Base-by-base conservation (phyloP, 148 eudicot species). In the Cornus controversa region DNA sequence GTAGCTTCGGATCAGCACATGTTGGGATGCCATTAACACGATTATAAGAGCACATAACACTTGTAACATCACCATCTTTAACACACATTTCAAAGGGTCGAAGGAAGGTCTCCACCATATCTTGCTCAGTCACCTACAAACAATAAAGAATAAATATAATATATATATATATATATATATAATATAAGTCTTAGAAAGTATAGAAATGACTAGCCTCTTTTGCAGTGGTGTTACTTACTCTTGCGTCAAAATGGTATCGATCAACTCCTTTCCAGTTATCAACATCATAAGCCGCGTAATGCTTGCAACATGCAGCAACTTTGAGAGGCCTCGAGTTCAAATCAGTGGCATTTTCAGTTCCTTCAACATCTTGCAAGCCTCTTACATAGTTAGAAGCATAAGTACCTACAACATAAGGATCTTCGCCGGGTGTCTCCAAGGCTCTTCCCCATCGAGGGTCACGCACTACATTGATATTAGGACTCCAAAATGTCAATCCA, bases 31-130 rank as follows among this genome's bases (percentile, higher is more conserved):
- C 86, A 36, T 84, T 84, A 8, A 84, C 53, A 2, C 62, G 64
- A 65, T 83, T 86, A 71, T 81, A 83, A 23, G 89, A 83, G 72
- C 89, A 86, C 89, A 86, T 83, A 3, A 86, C 80, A 16, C 86
- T 80, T 0, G 70, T 8, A 9, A 80, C 88, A 63, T 83, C 78
- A 8, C 86, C 88, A 16, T 83, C 81, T 64, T 66, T 69, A 3
- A 86, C 79, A 57, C 89, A 86, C 80, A 73, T 83, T 62, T 81
- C 80, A 40, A 86, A 86, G 0, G 89, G 86, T 10, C 37, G 18
- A 9, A 70, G 67, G 69, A 75, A 86, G 6, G 86, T 83, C 65
- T 86, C 86, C 36, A 23, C 24, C 86, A 83, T 74, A 76, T 85
- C 88, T 77, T 82, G 88, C 71, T 85, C 73, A 0, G 79, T 77